Base-by-base conservation (phyloP, 129 eudicot species). In the Artemisia tridentata region DNA sequence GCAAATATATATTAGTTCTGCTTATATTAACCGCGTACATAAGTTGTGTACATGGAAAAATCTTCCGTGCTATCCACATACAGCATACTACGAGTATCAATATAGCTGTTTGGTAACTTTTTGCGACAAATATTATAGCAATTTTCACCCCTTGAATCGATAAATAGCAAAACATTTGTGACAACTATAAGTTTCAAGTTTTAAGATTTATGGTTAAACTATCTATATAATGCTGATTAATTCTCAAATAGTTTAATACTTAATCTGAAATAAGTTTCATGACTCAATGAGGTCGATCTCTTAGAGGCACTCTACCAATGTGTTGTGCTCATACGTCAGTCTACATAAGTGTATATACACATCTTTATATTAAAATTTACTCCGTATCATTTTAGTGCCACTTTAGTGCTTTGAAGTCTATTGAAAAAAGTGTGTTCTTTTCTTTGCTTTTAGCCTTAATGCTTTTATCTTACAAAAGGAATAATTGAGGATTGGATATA, bases 401-500 rank as follows among this genome's bases (percentile, higher is more conserved):
- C 68, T 76, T 75, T 76, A 68, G 51, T 67, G 56, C 43, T 76
- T 76, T 18, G 34, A 46, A 34, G 73, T 13, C 6, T 11, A n/a
- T 67, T 67, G 72, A 58, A 50, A 68, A 57, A 56, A 60, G 75
- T 72, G 7, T 49, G 63, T 7, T 74, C 75, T 68, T 73, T 79
- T 62, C 13, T 52, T 69, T 80, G 76, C 79, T 68, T 80, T 74
- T 74, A 63, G 72, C 58, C 56, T 71, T 66, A 68, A 65, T 20
- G 25, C 77, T 75, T 68, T 64, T 82, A 80, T 70, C 83, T 65
- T 72, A 59, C 54, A 59, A 70, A 82, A 72, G 78, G 77, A 76
- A 80, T 65, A 77, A 65, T 72, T 75, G 82, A 80, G 78, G 80
- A 72, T 71, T 78, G 63, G 46, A 74, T 70, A 69, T 81, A 80